Percentiles rank a stretch among this genome's conserved stretches.
Conservation (phyloP, 2,329 filamentous ascomycete genomes). For the Bipolaris oryzae region DNA sequence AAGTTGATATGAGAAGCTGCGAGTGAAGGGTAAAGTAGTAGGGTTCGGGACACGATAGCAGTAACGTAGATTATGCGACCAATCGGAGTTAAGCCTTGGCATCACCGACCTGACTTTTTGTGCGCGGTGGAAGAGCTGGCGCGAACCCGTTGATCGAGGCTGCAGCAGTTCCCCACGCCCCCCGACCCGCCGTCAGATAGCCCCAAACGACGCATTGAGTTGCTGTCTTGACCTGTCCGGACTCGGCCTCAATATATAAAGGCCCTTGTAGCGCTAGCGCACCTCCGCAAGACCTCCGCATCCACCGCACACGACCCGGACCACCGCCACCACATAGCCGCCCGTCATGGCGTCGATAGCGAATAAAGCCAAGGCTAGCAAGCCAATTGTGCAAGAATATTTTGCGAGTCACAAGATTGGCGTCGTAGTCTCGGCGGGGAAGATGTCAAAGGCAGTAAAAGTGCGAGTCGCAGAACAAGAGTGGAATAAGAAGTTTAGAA, state of each 20-base stretch:
- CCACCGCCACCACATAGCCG: slow-evolving; percentile 8
- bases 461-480: slow-evolving; percentile 72
- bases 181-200: not conserved
- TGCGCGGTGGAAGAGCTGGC: slow-evolving; percentile 14
- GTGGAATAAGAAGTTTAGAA: slow-evolving; percentile 75
- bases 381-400: slow-evolving; percentile 34
- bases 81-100: slow-evolving; percentile 40
- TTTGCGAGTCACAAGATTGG: slow-evolving; percentile 53
- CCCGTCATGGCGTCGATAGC: slow-evolving; percentile 31
- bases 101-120: slow-evolving; percentile 29
- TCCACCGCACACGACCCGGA: slow-evolving; percentile 12
- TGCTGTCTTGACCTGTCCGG: slow-evolving; percentile 16
- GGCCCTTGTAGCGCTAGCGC: slow-evolving; percentile 6
- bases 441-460: slow-evolving; percentile 80
- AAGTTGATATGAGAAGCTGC: slow-evolving; percentile 16
- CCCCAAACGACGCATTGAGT: slow-evolving; percentile 25
- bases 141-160: slow-evolving; percentile 19
- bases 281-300: slow-evolving; percentile 18
- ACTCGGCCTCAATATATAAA: not conserved
- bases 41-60: slow-evolving; percentile 39
- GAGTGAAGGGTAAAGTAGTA: slow-evolving; percentile 11
- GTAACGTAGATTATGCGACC: slow-evolving; percentile 26
- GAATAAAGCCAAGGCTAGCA: slow-evolving; percentile 25
- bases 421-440: slow-evolving; percentile 77
- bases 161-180: slow-evolving; percentile 6